Evolutionary conservation across 2,329 filamentous ascomycete species (phyloP).

Genomic region (Periglandula ipomoeae): DNA sequence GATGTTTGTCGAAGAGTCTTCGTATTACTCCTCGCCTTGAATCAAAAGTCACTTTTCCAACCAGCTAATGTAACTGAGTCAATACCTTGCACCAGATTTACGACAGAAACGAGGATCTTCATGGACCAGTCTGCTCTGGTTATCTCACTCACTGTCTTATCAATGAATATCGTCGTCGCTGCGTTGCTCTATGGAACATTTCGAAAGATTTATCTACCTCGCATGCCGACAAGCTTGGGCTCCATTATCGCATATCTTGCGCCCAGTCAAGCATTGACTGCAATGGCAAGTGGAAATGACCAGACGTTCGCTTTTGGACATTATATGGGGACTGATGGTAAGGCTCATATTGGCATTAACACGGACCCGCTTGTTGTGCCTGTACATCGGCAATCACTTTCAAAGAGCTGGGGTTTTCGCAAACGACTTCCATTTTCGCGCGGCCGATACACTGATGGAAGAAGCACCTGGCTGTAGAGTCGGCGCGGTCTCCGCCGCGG

Average conservation of each 20-base stretch:
- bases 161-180: slow-evolving; percentile 32
- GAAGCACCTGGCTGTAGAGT: not conserved
- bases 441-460: not conserved
- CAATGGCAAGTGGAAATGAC: not conserved
- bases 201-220: slow-evolving; percentile 34
- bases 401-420: not conserved
- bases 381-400: slow-evolving; percentile 7
- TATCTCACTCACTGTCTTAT: slow-evolving; percentile 34
- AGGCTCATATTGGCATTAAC: slow-evolving; percentile 42
- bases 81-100: slow-evolving; percentile 11
- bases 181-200: slow-evolving; percentile 32
- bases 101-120: slow-evolving; percentile 34
- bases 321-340: slow-evolving; percentile 38
- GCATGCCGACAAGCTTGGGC: slow-evolving; percentile 42
- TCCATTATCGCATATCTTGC: slow-evolving; percentile 38
- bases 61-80: rapidly evolving
- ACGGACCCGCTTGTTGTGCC: slow-evolving; percentile 31
- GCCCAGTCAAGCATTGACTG: slow-evolving; percentile 30
- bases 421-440: not conserved
- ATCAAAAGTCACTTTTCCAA: too few species aligned
- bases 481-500: too few species aligned
- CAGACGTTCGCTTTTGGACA: slow-evolving; percentile 38
- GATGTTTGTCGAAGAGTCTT: slow-evolving; percentile 18
- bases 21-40: slow-evolving; percentile 27
- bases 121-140: slow-evolving; percentile 36